Evolutionary conservation across 2,329 filamentous ascomycete species (phyloP), one percentile per base, ranked within the genome.

Genomic region (Lecanicillium sp.): DNA sequence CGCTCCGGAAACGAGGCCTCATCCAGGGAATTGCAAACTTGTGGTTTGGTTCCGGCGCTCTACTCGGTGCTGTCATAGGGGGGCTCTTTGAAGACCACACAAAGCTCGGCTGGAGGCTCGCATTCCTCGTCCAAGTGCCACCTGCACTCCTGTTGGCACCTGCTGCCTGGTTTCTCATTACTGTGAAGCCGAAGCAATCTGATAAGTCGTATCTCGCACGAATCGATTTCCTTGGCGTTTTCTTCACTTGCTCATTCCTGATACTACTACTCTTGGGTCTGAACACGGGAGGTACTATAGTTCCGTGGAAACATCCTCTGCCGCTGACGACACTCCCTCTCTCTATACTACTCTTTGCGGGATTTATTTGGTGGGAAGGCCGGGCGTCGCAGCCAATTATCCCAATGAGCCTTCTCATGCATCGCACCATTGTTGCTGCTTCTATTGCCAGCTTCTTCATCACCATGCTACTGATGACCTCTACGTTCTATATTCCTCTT

Each of bases 21-120:
- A 77, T 84, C 54, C 87, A 95, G 56, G 88, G 88, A 2, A 68
- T 94, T 36, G 85, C 85, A 3, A 95, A 95, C 58, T 71, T 95
- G 33, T 82, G 78, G 51, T 94, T 80, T 53, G 87, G 86, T 15
- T 64, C 78, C 2, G 88, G 88, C 3, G 80, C 84, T 45, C 88
- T 87, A 52, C 60, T 90, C 1, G 88, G 88, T 17, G 87, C 86
- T 29, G 70, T 94, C 2, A 83, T 92, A 53, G 88, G 88, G 14
- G 88, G 88, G 1, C 72, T 83, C 51, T 68, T 92, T 46, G 83
- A 89, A 50, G 87, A 92, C 45, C 59, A 68, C 39, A 64, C 65
- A 8, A 55, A 59, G 2, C 43, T 56, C 25, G 62, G 61, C n/a
- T 64, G 62, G 62, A 62, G 66, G 55, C 44, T 63, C 29, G 60